A percentile compares a stretch with the other conserved stretches of the same genome.
These are phyloP conservation scores for Fusarium sp. DNA, from an alignment of 2,329 filamentous ascomycete species.

Conservation along the genomic window DNA sequence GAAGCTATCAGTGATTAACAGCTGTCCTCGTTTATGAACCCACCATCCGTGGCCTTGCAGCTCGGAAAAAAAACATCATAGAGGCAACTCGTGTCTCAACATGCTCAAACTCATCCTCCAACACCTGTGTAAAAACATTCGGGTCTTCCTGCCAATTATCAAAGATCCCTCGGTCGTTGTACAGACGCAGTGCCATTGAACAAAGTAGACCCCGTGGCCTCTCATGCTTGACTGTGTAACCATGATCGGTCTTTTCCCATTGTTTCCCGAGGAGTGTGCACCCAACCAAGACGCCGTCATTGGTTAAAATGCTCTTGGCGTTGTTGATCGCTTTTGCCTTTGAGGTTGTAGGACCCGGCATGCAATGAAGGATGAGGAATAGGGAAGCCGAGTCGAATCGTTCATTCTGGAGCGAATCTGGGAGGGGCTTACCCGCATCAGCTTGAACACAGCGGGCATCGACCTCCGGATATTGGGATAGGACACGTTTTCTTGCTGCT, in stretches of 20 bases:
- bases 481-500: not conserved
- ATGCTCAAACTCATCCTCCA: conserved; percentile 16
- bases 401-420: conserved; percentile 1
- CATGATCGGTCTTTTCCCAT: conserved; percentile 14
- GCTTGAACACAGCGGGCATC: conserved; percentile 11
- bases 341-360: conserved; percentile 8
- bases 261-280: conserved; percentile 12
- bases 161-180: conserved; percentile 18
- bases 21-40: too few relatives aligned
- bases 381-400: conserved; percentile 14
- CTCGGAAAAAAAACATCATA: conserved; percentile 21
- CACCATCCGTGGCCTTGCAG: not conserved
- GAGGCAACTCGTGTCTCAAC: conserved; percentile 14
- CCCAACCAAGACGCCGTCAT: conserved; percentile 11
- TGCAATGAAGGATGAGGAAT: conserved; percentile 11
- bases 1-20: too few relatives aligned
- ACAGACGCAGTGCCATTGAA: conserved; percentile 10
- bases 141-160: conserved; percentile 20
- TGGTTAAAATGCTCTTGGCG: conserved; percentile 1
- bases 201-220: not conserved
- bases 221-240: conserved; percentile 5
- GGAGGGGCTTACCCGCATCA: conserved; percentile 5
- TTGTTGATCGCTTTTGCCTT: conserved; percentile 10
- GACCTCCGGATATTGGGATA: conserved; percentile 3
- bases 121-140: not conserved